Base-by-base conservation (phyloP, 176 grass and related monocot species). In the Themeda triandra region DNA sequence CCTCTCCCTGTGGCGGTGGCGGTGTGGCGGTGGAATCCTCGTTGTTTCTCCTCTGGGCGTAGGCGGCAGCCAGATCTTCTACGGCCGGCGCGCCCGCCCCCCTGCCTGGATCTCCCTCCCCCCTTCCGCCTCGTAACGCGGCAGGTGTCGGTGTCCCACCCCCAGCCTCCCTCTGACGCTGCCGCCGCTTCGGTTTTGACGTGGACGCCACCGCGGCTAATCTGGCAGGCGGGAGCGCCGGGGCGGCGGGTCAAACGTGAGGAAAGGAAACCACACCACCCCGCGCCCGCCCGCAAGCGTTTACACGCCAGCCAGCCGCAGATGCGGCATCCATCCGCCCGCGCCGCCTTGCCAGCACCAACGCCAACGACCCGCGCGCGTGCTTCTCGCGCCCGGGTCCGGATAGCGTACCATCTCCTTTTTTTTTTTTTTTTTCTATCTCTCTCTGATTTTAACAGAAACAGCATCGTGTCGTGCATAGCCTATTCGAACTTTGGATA, bases 61-160 rank as follows among this genome's bases (percentile, higher is more conserved):
- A n/a, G 72, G 54, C 21, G n/a, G 54, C 79, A 36, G 15, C 82
- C 83, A 86, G 88, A 90, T 90, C 88, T 86, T 82, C 65, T 31
- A 56, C 83, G 88, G 83, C 48, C 81, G 79, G 76, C 19, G 78
- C 41, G 77, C 28, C 28, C 8, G 31, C 36, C 36, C 36, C 53
- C 18, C 23, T 35, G 33, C 23, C 78, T 80, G 83, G 88, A 90
- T 90, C 88, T 86, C 29, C 2, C 82, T 9, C 21, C 0, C 56
- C 10, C 8, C 86, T 3, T 32, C 30, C 19, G 23, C 70, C 63
- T 64, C 9, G 82, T 36, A 18, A 82, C 66, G 79, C 80, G 66
- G 77, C 62, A 72, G 77, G 88, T 68, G 88, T 90, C 84, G 80
- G 84, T 83, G 88, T 58, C 71, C 60, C 37, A 39, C 64, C 36